Percentiles rank a stretch among this genome's conserved stretches.
These are phyloP conservation scores for Xylaria nigripes DNA, from an alignment of 495 filamentous ascomycete species.

Conservation along the genomic window DNA sequence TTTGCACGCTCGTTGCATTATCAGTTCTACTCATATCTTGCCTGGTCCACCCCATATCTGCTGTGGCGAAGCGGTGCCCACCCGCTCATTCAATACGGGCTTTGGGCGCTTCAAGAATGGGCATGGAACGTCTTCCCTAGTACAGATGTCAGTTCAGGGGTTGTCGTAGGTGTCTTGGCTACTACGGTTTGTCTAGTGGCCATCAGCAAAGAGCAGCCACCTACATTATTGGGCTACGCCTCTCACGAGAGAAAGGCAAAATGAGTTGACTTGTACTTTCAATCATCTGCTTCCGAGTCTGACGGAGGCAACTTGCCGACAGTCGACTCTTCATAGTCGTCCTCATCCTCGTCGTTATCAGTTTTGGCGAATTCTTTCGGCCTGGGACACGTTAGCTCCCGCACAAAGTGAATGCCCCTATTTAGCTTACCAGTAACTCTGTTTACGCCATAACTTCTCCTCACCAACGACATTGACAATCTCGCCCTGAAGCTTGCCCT, in stretches of 20 bases:
- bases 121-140: conserved; percentile 97
- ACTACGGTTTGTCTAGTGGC: conserved; percentile 51
- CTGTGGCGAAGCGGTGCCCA: conserved; percentile 75
- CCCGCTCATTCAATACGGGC: conserved; percentile 57
- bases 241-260: conserved; percentile 16
- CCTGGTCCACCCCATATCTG: conserved; percentile 86
- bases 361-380: conserved; percentile 70
- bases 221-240: conserved; percentile 14
- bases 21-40: conserved; percentile 91
- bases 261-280: conserved; percentile 12
- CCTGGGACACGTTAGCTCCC: conserved; percentile 43
- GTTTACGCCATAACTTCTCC: conserved; percentile 86
- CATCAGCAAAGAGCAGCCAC: conserved; percentile 16
- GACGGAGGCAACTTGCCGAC: conserved; percentile 77
- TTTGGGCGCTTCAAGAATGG: conserved; percentile 89
- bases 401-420: neutral
- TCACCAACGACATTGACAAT: conserved; percentile 89
- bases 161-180: conserved; percentile 65
- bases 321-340: conserved; percentile 71
- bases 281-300: conserved; percentile 52
- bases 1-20: conserved; percentile 91
- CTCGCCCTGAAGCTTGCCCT: conserved; percentile 77
- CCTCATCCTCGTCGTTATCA: conserved; percentile 51
- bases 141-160: conserved; percentile 65
- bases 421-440: conserved; percentile 71